Base-by-base conservation (phyloP, 2,329 filamentous ascomycete genomes). In the Xylariaceae sp. region DNA sequence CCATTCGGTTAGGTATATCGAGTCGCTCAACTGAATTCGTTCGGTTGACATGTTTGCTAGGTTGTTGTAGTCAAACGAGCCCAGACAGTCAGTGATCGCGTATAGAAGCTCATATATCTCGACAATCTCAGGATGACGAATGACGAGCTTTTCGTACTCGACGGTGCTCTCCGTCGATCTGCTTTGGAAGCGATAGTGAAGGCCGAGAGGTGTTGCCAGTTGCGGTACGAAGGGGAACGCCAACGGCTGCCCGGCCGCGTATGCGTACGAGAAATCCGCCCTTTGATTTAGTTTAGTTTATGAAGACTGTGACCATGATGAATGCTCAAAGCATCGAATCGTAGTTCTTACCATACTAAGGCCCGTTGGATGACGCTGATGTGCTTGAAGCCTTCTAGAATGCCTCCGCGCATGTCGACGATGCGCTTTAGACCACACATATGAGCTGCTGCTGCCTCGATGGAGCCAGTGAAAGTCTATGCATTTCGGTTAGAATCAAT, bases 251-350 rank as follows among this genome's bases (percentile, higher is more conserved):
- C 67, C 64, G 2, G 70, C 64, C 9, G 68, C 69, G 11, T 71
- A 71, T 13, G 69, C 70, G 39, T 73, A 72, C 6, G 71, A 71
- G 49, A 71, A 73, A 57, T 73, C 71, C 10, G 71, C 70, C 71
- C 69, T 71, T 37, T 50, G 17, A 34, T 41, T 23, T 47, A n/a
- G 11, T 34, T 68, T 62, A 68, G 61, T 34, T 34, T 37, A 57
- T 51, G 49, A 55, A 15, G 37, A 41, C 9, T 8, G 13, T 3
- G 11, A 41, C 9, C 37, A 23, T 5, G 9, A 18, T 34, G 48
- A 6, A 10, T 48, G 48, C 41, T 11, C 41, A 4, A 4, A 15
- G 4, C 15, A 49, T 18, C 35, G 3, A 8, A 18, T 54, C 10
- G 35, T 30, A 47, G 4, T 60, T 34, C 68, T 63, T 59, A 71